Percentiles rank a stretch among this genome's conserved stretches.
These are phyloP conservation scores for Ganoderma boninense DNA, from an alignment of 1,284 basidiomycete genomes.

Conservation along the genomic window DNA sequence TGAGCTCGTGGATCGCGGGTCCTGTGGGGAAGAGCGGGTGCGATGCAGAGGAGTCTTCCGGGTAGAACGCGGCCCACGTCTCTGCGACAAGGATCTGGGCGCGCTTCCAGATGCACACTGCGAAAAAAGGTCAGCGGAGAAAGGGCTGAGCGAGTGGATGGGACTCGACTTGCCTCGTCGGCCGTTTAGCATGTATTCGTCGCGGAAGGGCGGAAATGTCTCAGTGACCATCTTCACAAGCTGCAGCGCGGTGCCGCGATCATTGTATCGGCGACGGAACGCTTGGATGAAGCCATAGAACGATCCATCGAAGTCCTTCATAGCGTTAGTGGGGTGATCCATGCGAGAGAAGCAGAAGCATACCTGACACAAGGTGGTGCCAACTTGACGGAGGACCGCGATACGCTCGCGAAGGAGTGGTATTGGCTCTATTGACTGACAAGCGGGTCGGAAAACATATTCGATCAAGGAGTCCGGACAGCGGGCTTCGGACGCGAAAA, in stretches of 20 bases:
- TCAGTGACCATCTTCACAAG: slow-evolving; percentile 76
- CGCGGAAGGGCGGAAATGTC: slow-evolving; percentile 79
- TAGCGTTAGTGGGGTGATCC: neutral
- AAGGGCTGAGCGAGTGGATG: neutral
- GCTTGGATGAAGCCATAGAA: slow-evolving; percentile 71
- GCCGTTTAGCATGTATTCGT: slow-evolving; percentile 67
- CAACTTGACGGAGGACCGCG: slow-evolving; percentile 76
- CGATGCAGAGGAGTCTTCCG: slow-evolving; percentile 47
- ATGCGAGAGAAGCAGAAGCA: slow-evolving; percentile 33
- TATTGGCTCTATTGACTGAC: slow-evolving; percentile 64
- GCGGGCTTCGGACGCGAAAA: slow-evolving; percentile 70
- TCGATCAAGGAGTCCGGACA: slow-evolving; percentile 75
- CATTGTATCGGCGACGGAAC: slow-evolving; percentile 60
- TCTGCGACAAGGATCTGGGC: slow-evolving; percentile 88
- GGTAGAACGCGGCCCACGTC: slow-evolving; percentile 84
- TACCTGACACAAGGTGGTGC: slow-evolving; percentile 71
- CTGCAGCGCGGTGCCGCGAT: slow-evolving; percentile 70
- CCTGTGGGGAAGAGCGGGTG: slow-evolving; percentile 80
- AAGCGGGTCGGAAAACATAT: slow-evolving; percentile 69
- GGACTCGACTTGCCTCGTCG: slow-evolving; percentile 55
- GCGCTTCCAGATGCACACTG: slow-evolving; percentile 85
- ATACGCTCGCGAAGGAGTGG: slow-evolving; percentile 77
- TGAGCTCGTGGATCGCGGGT: slow-evolving; percentile 68
- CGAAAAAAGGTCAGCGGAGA: slow-evolving; percentile 5
- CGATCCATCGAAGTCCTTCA: slow-evolving; percentile 74